Evolutionary conservation across 306 rosid species (phyloP), one percentile per base, ranked within the genome.

Genomic region (Oxytropis ochrocephala): DNA sequence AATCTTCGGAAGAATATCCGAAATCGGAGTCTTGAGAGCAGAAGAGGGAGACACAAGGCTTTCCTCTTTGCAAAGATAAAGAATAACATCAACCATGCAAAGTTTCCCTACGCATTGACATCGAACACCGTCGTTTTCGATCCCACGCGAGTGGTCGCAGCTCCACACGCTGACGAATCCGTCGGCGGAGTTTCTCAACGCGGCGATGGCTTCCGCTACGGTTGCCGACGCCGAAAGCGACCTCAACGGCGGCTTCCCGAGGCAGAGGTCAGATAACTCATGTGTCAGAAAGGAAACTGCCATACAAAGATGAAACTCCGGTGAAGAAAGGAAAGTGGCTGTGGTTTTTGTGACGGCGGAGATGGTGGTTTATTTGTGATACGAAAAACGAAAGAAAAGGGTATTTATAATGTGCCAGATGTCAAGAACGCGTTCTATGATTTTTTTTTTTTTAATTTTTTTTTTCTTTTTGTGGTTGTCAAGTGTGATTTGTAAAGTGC

Each of bases 211-310:
- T 62, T 91, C 91, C 8, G 85, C 92, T 50, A 91, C 72, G 70
- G 96, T 81, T 70, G 95, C 80, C n/a, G 96, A 77, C 14, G 71
- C 42, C 11, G 86, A 60, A 5, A 94, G 84, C 14, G 87, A 80
- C 89, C 80, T 91, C 86, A 94, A 70, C 63, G 99, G 86, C 44
- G 96, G 99, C 87, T 94, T 94, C 73, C 95, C 99, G 13, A 94
- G 97, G 73, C 95, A 91, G 86, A 94, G 99, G 79, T 94, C 99
- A 17, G 97, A 94, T 72, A 95, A 82, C 80, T 88, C 96, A 73
- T 80, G 82, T 19, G 84, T 56, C 73, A 87, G 80, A 72, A 87
- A 85, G 81, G 79, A 91, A 85, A 91, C 95, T 89, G 91, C 99
- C 99, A 95, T 95, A 68, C 99, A 95, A 87, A 32, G 57, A 5